These are phyloP conservation scores for Paramecium sexaurelia DNA, from an alignment of 73 alveolate species.

Conservation along the genomic window DNA sequence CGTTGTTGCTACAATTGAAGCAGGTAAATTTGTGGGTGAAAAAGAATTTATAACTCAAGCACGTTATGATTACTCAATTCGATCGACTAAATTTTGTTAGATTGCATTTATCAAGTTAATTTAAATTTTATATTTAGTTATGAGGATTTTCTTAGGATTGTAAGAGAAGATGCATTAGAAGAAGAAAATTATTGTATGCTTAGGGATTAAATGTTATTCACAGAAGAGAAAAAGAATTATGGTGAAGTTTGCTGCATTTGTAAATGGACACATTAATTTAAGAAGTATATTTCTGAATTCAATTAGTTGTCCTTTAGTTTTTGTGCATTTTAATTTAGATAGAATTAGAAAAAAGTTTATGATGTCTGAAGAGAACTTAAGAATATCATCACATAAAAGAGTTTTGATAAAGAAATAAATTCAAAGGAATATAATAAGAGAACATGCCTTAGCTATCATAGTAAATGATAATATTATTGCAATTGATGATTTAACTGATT, in stretches of 20 bases:
- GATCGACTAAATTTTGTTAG: neutral
- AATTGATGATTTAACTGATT: neutral
- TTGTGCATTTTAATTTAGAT: neutral
- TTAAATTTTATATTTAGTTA: neutral
- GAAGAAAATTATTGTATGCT: constrained; percentile 21
- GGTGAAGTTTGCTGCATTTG: constrained; percentile 10
- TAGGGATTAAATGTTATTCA: neutral
- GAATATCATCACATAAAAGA: neutral
- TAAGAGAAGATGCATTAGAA: constrained; percentile 15
- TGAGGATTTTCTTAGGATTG: neutral
- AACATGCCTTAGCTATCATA: neutral
- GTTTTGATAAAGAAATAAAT: neutral
- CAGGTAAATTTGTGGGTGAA: neutral
- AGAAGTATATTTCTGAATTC: neutral
- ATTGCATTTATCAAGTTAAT: neutral
- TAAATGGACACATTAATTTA: constrained; percentile 40
- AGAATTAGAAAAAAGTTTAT: neutral
- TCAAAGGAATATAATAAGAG: neutral
- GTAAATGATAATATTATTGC: neutral
- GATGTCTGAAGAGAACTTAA: neutral
- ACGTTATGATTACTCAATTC: neutral
- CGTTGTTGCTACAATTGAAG: neutral
- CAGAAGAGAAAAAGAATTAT: neutral
- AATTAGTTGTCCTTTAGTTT: neutral
- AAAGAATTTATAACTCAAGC: neutral